Conservation (phyloP, 257 asterid genomes). For the Handroanthus guayacan region DNA sequence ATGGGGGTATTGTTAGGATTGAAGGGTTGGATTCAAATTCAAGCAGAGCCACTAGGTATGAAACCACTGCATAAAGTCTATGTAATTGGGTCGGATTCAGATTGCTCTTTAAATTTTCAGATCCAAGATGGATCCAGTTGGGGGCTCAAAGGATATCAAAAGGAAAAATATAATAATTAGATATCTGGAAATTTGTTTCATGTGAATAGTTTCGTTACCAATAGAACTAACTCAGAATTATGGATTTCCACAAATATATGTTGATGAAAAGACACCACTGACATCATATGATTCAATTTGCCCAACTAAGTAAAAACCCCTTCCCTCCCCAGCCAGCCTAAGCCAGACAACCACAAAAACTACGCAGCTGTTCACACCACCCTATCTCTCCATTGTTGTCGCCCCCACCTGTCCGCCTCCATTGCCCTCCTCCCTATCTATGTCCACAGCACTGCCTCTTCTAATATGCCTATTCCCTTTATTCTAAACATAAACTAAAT, state of each 20-base stretch:
- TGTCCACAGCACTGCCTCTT: too few species aligned
- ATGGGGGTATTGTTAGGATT: not conserved
- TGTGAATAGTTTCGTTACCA: not conserved
- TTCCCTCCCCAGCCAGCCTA: not conserved
- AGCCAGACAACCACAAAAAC: not conserved
- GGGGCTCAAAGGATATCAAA: too few species aligned
- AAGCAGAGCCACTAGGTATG: not conserved
- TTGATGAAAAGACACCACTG: not conserved
- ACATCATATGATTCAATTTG: not conserved
- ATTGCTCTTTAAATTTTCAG: too few species aligned
- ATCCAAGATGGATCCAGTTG: too few species aligned
- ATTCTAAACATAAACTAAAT: too few species aligned
- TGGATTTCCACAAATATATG: not conserved
- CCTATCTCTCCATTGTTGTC: not conserved
- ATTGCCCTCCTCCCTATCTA: too few species aligned
- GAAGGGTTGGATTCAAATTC: conserved; percentile 2
- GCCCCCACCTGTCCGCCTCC: not conserved
- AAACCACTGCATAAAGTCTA: not conserved
- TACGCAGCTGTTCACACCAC: not conserved
- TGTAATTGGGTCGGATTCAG: not conserved
- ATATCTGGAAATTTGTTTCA: too few species aligned
- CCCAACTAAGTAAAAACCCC: not conserved
- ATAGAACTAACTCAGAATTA: not conserved
- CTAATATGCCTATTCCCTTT: too few species aligned
- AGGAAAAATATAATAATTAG: too few species aligned